Base-by-base conservation (phyloP, 2,329 filamentous ascomycete genomes). In the Colletotrichum melonis region DNA sequence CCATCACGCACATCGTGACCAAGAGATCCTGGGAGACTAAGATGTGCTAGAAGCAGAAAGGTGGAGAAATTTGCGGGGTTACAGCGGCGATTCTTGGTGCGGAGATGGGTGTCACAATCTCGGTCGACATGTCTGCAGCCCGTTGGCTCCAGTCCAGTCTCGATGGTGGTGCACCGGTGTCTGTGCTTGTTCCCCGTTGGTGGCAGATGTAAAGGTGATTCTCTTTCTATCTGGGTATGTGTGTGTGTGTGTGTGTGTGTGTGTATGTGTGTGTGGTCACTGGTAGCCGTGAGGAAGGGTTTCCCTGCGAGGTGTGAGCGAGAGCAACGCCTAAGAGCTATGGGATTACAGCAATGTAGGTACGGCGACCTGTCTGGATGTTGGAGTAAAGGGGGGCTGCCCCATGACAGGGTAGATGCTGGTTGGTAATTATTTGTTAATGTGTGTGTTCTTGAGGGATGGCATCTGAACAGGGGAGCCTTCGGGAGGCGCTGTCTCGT, bases 21-120 rank as follows among this genome's bases (percentile, higher is more conserved):
- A 63, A 63, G 58, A 74, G 57, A 63, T 72, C 38, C 72, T 58
- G 24, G 72, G 32, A 73, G 60, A 52, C 68, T 68, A 74, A 67
- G 38, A 32, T 22, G 63, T 72, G 63, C 68, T 68, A 59, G 58
- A 74, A 73, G 69, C 69, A 72, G 69, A 74, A 74, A 64, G 72
- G 72, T 74, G 72, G 72, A 74, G 72, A 74, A 74, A 63, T 46
- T 68, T 74, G 72, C 72, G 69, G 72, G 72, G 72, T 72, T 74
- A 68, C 69, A 68, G 72, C 72, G 63, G 69, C 69, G 63, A 74
- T 58, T 72, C 38, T 22, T 64, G 57, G 58, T 67, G 72, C 67
- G 72, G 72, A 74, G 72, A 74, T 65, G 72, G 58, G 38, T 67
- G 57, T 74, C 68, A 65, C 71, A 66, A 65, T 70, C 60, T 70